Percentiles rank a stretch among this genome's conserved stretches.
Conservation (phyloP, 768 basidiomycete genomes). For the Guyanaporus albipodus region DNA sequence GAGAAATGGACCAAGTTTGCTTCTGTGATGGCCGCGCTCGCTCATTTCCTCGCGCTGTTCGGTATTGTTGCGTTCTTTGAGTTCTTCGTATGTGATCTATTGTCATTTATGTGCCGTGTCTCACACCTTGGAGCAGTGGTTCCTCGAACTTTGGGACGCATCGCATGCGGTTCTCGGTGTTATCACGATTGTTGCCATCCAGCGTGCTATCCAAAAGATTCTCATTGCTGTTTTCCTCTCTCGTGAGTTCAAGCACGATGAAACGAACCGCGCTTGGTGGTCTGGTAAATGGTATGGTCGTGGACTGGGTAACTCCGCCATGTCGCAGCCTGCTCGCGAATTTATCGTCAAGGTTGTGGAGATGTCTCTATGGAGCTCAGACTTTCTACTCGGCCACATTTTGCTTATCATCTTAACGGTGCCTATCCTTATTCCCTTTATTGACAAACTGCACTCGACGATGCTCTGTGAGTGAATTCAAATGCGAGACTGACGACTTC, state of each 20-base stretch:
- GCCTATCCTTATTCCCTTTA: slow-evolving; percentile 79
- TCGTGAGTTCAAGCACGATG: slow-evolving; percentile 97
- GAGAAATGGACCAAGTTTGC: slow-evolving; percentile 83
- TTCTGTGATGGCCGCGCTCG: slow-evolving; percentile 87
- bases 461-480: slow-evolving; percentile 69
- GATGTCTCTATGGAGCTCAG: slow-evolving; percentile 94
- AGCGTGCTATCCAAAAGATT: slow-evolving; percentile 91
- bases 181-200: slow-evolving; percentile 84
- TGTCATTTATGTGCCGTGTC: slow-evolving; percentile 31
- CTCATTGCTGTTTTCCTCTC: slow-evolving; percentile 92
- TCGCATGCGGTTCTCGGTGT: slow-evolving; percentile 94
- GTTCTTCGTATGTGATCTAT: slow-evolving; percentile 70
- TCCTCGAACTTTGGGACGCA: slow-evolving; percentile 94
- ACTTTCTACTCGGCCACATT: slow-evolving; percentile 84
- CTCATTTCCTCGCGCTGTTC: slow-evolving; percentile 77
- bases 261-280: slow-evolving; percentile 99
- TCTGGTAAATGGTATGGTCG: slow-evolving; percentile 97
- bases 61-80: slow-evolving; percentile 91
- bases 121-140: slow-evolving; percentile 58
- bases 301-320: slow-evolving; percentile 84
- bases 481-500: not conserved
- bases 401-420: slow-evolving; percentile 85
- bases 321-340: slow-evolving; percentile 95
- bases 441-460: slow-evolving; percentile 87
- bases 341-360: slow-evolving; percentile 98